A percentile compares a stretch with the other conserved stretches of the same genome.
Evolutionary conservation across 345 rosid genomes (phyloP).

Genomic region (Boechera retrofracta): DNA sequence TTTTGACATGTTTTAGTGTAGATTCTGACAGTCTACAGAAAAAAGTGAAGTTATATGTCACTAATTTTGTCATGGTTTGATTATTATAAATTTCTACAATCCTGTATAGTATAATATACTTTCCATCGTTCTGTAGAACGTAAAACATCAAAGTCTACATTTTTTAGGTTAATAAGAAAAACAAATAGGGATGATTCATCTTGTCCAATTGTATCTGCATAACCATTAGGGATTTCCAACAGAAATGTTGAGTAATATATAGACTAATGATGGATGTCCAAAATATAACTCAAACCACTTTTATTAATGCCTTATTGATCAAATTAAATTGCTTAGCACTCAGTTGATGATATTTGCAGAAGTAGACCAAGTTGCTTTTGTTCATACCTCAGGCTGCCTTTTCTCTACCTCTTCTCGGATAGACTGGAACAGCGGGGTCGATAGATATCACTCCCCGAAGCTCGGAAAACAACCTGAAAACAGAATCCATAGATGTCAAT

Average conservation of each 20-base stretch:
- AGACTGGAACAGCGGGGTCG: conserved; percentile 86
- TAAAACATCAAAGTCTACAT: too few relatives aligned
- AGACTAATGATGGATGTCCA: background rate
- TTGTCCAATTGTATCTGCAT: too few relatives aligned
- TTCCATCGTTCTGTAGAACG: too few relatives aligned
- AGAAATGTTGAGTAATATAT: conserved; percentile 22
- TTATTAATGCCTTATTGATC: conserved; percentile 24
- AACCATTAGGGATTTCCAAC: background rate
- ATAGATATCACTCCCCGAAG: conserved; percentile 90
- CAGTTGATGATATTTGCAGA: conserved; percentile 7
- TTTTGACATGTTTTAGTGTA: too few relatives aligned
- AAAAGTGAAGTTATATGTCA: too few relatives aligned
- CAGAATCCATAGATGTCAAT: background rate
- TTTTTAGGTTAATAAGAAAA: too few relatives aligned
- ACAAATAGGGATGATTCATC: too few relatives aligned
- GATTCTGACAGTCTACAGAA: too few relatives aligned
- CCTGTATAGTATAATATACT: too few relatives aligned
- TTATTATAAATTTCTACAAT: too few relatives aligned
- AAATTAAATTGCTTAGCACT: conserved; percentile 14
- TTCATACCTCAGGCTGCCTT: conserved; percentile 73
- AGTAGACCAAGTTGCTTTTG: conserved; percentile 5
- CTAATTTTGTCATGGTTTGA: too few relatives aligned
- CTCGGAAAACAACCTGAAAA: conserved; percentile 89
- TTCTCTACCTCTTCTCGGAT: conserved; percentile 90
- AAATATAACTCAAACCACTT: conserved; percentile 4